Percentiles rank a stretch among this genome's conserved stretches.
phyloP scores from a whole-genome alignment of 2,329 filamentous ascomycete genomes.

The Phaeosphaeria sp. region DNA sequence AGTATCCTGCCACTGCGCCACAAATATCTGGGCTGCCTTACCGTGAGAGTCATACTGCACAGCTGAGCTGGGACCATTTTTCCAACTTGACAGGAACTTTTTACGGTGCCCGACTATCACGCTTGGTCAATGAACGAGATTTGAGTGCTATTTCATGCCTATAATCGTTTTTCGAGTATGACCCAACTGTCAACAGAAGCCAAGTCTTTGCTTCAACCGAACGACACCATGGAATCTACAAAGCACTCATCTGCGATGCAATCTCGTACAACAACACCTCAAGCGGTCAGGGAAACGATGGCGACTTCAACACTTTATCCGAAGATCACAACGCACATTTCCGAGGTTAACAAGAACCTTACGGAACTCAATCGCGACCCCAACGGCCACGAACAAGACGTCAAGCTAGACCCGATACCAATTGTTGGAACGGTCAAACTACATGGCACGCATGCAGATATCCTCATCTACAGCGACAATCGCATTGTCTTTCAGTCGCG shows the following conservation, averaged over 20 bases:
- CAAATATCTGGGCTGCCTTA: background rate
- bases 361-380: slow-evolving; percentile 14
- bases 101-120: background rate
- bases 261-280: background rate
- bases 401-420: slow-evolving; percentile 16
- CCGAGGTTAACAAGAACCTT: slow-evolving; percentile 22
- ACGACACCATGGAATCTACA: background rate
- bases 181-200: no score
- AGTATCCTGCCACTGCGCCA: slow-evolving; percentile 1
- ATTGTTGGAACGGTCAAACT: slow-evolving; percentile 41
- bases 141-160: no score
- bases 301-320: slow-evolving; percentile 24
- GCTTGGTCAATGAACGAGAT: no score
- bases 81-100: slow-evolving; percentile 1
- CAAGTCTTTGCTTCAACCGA: no score
- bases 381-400: slow-evolving; percentile 5
- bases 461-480: slow-evolving; percentile 29
- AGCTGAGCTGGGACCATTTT: background rate
- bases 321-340: slow-evolving; percentile 38
- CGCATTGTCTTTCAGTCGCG: slow-evolving; percentile 34
- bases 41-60: slow-evolving; percentile 1
- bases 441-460: slow-evolving; percentile 44
- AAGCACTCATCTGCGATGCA: background rate
- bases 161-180: no score
- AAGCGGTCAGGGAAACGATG: background rate